Evolutionary conservation across 1,139 yeast species (phyloP).

Genomic region (Nakaseomyces bracarensis): DNA sequence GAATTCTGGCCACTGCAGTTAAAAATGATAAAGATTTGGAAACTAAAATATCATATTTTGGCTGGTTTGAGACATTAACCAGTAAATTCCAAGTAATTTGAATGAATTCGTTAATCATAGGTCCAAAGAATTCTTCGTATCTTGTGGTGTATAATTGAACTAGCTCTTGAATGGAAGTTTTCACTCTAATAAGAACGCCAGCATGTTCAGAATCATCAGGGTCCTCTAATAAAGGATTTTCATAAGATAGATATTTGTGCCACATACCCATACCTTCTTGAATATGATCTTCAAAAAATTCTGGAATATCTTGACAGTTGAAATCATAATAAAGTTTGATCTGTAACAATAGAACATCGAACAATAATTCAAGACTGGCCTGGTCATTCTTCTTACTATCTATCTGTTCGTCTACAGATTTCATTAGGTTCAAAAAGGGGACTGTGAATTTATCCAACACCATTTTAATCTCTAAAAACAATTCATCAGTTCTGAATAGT

Average conservation of each 20-base stretch:
- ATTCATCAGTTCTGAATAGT: conserved; percentile 79
- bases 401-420: conserved; percentile 59
- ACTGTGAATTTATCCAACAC: conserved; percentile 79
- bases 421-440: conserved; percentile 66
- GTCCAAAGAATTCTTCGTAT: conserved; percentile 83
- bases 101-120: conserved; percentile 68
- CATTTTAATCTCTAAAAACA: conserved; percentile 77
- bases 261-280: conserved; percentile 67
- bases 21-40: conserved; percentile 74
- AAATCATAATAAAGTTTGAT: conserved; percentile 83
- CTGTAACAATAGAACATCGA: conserved; percentile 65
- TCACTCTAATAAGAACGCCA: conserved; percentile 63
- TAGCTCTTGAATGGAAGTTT: conserved; percentile 78
- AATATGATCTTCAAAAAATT: conserved; percentile 90
- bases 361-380: conserved; percentile 45
- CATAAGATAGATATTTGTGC: conserved; percentile 67
- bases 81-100: conserved; percentile 76
- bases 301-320: conserved; percentile 97
- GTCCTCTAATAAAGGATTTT: conserved; percentile 47
- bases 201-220: conserved; percentile 58
- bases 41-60: conserved; percentile 76
- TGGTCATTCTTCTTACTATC: conserved; percentile 39
- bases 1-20: conserved; percentile 70
- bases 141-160: conserved; percentile 80
- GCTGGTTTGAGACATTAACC: conserved; percentile 56